Evolutionary conservation across 331 rosid genomes (phyloP).

Genomic region (Acacia pycnantha): DNA sequence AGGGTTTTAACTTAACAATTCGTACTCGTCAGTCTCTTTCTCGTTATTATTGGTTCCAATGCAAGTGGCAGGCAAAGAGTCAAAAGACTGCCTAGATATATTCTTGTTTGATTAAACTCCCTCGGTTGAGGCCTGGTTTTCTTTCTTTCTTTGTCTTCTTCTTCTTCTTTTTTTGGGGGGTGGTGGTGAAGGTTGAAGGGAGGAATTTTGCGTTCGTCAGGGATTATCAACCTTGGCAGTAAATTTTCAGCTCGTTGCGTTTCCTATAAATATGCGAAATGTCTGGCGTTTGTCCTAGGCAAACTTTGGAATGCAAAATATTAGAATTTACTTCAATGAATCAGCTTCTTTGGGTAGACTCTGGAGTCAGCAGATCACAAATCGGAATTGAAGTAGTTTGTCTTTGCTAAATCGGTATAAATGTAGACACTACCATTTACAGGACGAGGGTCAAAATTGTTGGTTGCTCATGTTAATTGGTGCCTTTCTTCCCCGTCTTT

Average conservation of each 20-base stretch:
- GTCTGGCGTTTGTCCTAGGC: background rate
- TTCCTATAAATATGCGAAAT: background rate
- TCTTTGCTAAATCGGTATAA: background rate
- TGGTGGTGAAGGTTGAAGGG: background rate
- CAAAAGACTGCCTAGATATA: background rate
- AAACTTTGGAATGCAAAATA: background rate
- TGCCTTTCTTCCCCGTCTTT: background rate
- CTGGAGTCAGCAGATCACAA: background rate
- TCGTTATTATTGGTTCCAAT: background rate
- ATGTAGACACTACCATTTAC: background rate
- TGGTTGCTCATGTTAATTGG: background rate
- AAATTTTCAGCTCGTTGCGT: background rate
- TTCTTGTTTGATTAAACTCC: background rate
- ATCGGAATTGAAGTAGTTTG: background rate
- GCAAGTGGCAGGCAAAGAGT: background rate
- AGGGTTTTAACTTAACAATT: conserved; percentile 7
- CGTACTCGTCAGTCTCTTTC: background rate
- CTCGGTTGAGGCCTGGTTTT: background rate
- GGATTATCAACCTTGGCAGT: background rate
- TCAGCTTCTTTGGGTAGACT: background rate
- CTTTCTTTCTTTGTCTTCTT: background rate
- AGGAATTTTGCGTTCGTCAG: background rate
- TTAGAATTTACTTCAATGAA: background rate
- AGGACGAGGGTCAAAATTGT: background rate
- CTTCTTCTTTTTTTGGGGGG: background rate